A percentile compares a stretch with the other conserved stretches of the same genome.
phyloP scores from a whole-genome alignment of 345 rosid species.

The Populus deltoides region DNA sequence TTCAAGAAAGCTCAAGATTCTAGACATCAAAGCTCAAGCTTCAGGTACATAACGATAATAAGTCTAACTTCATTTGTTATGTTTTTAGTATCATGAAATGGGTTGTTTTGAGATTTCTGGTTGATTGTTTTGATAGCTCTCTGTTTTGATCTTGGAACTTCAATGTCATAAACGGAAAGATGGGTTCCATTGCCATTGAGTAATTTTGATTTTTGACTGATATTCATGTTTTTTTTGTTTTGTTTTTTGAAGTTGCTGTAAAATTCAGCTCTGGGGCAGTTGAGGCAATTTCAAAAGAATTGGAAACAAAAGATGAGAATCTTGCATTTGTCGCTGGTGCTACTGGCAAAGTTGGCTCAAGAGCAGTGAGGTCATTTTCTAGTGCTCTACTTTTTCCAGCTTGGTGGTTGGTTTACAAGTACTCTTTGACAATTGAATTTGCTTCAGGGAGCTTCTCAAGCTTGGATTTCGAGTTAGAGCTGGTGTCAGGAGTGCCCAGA shows the following conservation, averaged over 20 bases:
- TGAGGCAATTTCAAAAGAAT: constrained; percentile 36
- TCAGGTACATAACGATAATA: constrained; percentile 39
- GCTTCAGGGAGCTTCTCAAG: constrained; percentile 81
- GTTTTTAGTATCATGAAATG: neutral
- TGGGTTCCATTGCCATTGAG: neutral
- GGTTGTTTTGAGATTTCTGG: neutral
- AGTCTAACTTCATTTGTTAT: neutral
- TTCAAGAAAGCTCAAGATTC: constrained; percentile 32
- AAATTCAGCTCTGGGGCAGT: constrained; percentile 43
- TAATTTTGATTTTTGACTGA: neutral
- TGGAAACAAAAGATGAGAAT: constrained; percentile 54
- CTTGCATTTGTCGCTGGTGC: constrained; percentile 96
- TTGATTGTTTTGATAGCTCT: neutral
- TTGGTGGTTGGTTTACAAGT: neutral
- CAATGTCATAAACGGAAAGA: neutral
- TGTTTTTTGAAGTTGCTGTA: constrained; percentile 27
- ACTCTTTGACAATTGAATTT: constrained; percentile 6
- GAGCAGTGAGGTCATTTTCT: constrained; percentile 71
- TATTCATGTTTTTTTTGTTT: neutral
- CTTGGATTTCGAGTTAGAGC: constrained; percentile 93
- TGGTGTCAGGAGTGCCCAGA: constrained; percentile 77
- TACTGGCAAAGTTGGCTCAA: constrained; percentile 91
- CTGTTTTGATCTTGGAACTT: constrained; percentile 4
- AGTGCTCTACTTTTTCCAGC: neutral
- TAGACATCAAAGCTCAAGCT: constrained; percentile 41